A percentile compares a stretch with the other conserved stretches of the same genome.
phyloP scores from a whole-genome alignment of 169 alveolate species.

The Plasmodium vivax region DNA sequence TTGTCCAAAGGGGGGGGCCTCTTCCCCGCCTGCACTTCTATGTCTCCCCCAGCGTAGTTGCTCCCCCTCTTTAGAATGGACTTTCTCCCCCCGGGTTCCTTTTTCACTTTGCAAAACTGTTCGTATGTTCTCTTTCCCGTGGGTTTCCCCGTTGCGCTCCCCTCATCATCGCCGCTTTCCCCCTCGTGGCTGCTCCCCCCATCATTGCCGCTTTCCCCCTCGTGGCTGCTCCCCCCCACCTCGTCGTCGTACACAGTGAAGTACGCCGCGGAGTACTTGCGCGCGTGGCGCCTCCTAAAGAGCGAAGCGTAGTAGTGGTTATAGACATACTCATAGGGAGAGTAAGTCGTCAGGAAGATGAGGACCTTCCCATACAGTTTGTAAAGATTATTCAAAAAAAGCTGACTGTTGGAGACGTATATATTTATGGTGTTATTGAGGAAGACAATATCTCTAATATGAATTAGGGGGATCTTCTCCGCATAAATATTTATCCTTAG shows the following conservation, averaged over 20 bases:
- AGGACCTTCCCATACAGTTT: conserved; percentile 55
- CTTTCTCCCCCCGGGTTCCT: neutral
- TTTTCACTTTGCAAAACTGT: conserved; percentile 4
- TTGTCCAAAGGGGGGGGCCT: neutral
- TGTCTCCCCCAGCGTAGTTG: neutral
- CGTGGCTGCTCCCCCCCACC: neutral
- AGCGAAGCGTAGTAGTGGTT: conserved; percentile 38
- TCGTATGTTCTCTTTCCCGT: conserved; percentile 11
- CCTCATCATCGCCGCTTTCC: neutral
- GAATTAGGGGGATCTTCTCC: conserved; percentile 52
- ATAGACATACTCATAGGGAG: conserved; percentile 70
- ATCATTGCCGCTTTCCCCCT: neutral
- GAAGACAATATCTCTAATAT: conserved; percentile 59
- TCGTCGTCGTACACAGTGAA: conserved; percentile 38
- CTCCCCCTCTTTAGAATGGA: conserved; percentile 2
- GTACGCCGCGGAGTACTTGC: conserved; percentile 35
- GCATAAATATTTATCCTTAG: conserved; percentile 69
- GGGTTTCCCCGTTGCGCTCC: neutral
- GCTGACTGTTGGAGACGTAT: conserved; percentile 22
- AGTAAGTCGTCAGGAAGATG: conserved; percentile 52
- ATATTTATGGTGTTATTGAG: conserved; percentile 51
- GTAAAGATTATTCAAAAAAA: conserved; percentile 32
- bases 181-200: neutral
- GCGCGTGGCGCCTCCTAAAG: neutral
- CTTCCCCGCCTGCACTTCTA: neutral